Evolutionary conservation across 768 basidiomycete genomes (phyloP).

Genomic region (Rhizopogon vulgaris): DNA sequence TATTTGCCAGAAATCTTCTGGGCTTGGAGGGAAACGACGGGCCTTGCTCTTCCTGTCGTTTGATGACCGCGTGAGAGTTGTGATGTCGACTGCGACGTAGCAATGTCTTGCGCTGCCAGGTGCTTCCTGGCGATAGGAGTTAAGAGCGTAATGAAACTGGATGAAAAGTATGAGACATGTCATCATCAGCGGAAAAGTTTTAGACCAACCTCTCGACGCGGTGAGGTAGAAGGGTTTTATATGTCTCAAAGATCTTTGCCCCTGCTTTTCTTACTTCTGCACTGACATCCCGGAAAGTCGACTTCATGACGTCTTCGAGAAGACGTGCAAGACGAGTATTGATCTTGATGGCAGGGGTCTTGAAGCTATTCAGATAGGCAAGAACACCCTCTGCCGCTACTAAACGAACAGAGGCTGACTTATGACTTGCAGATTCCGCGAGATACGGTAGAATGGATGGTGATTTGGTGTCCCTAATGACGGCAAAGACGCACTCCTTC

Average conservation of each 20-base stretch:
- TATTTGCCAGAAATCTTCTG: not conserved
- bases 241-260: conserved; percentile 69
- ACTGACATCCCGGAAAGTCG: conserved; percentile 64
- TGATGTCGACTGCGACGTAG: not conserved
- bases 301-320: conserved; percentile 64
- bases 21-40: not conserved
- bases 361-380: conserved; percentile 65
- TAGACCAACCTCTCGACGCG: conserved; percentile 56
- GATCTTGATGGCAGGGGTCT: conserved; percentile 74
- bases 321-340: conserved; percentile 50
- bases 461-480: conserved; percentile 64
- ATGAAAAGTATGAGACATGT: conserved; percentile 3
- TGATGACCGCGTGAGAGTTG: not conserved
- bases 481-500: conserved; percentile 46
- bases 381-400: conserved; percentile 59
- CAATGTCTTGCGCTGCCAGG: conserved; percentile 41
- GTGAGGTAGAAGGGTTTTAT: conserved; percentile 61
- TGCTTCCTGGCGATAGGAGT: conserved; percentile 75
- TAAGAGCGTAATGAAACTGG: conserved; percentile 67
- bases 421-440: conserved; percentile 53
- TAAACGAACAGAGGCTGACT: conserved; percentile 59
- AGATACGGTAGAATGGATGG: conserved; percentile 59
- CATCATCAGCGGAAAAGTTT: not conserved
- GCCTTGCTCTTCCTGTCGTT: not conserved
- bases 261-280: conserved; percentile 68